phyloP scores from a whole-genome alignment of 176 grass and related monocot species.

The Musa beccarii region DNA sequence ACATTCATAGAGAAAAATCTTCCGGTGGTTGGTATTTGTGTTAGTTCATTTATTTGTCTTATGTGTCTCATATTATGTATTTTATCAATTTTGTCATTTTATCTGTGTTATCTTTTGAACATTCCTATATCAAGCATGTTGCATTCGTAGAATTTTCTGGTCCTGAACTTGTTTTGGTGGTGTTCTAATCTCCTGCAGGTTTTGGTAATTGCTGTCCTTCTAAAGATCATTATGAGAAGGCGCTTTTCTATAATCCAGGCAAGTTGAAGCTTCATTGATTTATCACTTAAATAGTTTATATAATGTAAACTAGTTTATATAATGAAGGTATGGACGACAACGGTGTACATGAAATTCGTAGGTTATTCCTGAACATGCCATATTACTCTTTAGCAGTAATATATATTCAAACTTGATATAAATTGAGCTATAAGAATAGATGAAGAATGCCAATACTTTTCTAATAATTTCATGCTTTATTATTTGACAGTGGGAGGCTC shows the following conservation, averaged over 20 bases:
- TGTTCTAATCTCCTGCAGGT: slow-evolving; percentile 46
- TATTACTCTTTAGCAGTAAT: background rate
- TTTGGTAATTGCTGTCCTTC: slow-evolving; percentile 85
- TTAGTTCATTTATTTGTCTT: too few relatives aligned
- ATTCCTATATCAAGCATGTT: too few relatives aligned
- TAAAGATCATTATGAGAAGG: slow-evolving; percentile 88
- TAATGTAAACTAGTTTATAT: background rate
- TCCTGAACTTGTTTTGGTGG: slow-evolving; percentile 12
- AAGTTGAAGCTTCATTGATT: slow-evolving; percentile 21
- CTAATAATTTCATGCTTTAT: slow-evolving; percentile 19
- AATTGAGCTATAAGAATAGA: too few relatives aligned
- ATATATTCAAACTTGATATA: background rate
- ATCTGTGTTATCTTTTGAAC: background rate
- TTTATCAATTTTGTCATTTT: background rate
- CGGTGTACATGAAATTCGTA: background rate
- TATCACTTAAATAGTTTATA: too few relatives aligned
- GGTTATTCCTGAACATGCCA: background rate
- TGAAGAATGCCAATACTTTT: background rate
- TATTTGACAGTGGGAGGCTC: slow-evolving; percentile 78
- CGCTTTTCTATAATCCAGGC: slow-evolving; percentile 81
- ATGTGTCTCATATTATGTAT: too few relatives aligned
- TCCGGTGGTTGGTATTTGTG: too few relatives aligned
- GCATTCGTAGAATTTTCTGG: background rate
- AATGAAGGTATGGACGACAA: background rate
- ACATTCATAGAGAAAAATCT: too few relatives aligned